Percentiles rank a stretch among this genome's conserved stretches.
phyloP scores from a whole-genome alignment of 106 monocot genomes.

The Iris macrosiphon region DNA sequence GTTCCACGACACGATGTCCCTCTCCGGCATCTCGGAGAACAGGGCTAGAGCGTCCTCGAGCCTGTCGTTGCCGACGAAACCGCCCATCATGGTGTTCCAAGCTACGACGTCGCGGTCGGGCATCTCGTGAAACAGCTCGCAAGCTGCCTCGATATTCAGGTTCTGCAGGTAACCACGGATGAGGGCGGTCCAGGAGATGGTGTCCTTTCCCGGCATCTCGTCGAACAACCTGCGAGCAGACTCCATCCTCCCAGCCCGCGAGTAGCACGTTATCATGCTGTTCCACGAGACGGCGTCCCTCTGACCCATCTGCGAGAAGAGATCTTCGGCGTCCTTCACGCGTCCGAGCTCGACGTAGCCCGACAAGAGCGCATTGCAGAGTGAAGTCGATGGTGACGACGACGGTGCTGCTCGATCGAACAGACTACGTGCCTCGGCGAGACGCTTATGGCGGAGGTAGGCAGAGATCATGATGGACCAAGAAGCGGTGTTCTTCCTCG shows the following conservation, averaged over 20 bases:
- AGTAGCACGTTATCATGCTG: slow-evolving; percentile 47
- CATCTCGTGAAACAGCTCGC: slow-evolving; percentile 37
- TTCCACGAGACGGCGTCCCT: slow-evolving; percentile 50
- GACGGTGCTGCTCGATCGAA: slow-evolving; percentile 27
- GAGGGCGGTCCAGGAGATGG: slow-evolving; percentile 59
- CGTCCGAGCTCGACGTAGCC: slow-evolving; percentile 48
- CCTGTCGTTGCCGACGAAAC: slow-evolving; percentile 39
- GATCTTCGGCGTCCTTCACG: slow-evolving; percentile 25
- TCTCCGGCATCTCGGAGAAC: slow-evolving; percentile 41
- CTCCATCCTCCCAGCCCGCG: slow-evolving; percentile 34
- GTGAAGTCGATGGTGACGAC: slow-evolving; percentile 10
- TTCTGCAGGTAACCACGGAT: slow-evolving; percentile 42
- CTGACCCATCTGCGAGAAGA: slow-evolving; percentile 35
- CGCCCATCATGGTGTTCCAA: slow-evolving; percentile 83
- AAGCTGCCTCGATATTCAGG: slow-evolving; percentile 24
- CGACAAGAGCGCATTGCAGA: slow-evolving; percentile 46
- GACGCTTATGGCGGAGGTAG: slow-evolving; percentile 35
- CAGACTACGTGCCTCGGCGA: slow-evolving; percentile 39
- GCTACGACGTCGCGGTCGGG: slow-evolving; percentile 35
- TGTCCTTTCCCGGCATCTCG: slow-evolving; percentile 44
- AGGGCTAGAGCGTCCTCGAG: slow-evolving; percentile 49
- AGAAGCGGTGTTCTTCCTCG: slow-evolving; percentile 35
- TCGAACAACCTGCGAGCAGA: slow-evolving; percentile 39
- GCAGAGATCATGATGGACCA: slow-evolving; percentile 62
- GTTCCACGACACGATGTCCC: slow-evolving; percentile 65